Evolutionary conservation across 2,329 filamentous ascomycete species (phyloP).

Genomic region (Capronia epimyces): DNA sequence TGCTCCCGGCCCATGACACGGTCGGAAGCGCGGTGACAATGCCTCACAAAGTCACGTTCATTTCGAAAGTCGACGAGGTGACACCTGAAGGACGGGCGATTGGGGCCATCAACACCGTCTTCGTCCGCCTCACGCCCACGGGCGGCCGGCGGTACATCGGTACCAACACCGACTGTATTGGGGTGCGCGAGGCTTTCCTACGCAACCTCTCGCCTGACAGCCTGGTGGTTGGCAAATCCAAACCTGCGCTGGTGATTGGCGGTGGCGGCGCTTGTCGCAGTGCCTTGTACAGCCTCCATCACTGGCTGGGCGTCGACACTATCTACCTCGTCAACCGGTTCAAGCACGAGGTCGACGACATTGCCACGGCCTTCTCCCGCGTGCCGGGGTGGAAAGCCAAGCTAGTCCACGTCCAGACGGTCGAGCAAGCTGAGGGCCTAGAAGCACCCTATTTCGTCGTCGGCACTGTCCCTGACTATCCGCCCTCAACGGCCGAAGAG

Average conservation of each 20-base stretch:
- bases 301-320: slow-evolving; percentile 59
- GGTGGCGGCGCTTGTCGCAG: slow-evolving; percentile 69
- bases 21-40: slow-evolving; percentile 70
- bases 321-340: slow-evolving; percentile 76
- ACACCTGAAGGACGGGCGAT: slow-evolving; percentile 66
- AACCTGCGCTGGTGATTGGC: slow-evolving; percentile 65
- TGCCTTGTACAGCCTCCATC: slow-evolving; percentile 67
- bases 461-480: slow-evolving; percentile 67
- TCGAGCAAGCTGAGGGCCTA: slow-evolving; percentile 53
- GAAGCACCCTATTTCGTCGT: slow-evolving; percentile 62
- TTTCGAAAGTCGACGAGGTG: slow-evolving; percentile 64
- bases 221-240: slow-evolving; percentile 47
- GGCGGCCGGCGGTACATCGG: slow-evolving; percentile 56
- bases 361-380: slow-evolving; percentile 56
- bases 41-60: slow-evolving; percentile 74
- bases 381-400: slow-evolving; percentile 54
- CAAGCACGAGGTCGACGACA: slow-evolving; percentile 57
- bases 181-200: slow-evolving; percentile 65
- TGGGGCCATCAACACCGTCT: slow-evolving; percentile 74
- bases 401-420: slow-evolving; percentile 56
- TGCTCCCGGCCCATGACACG: slow-evolving; percentile 35
- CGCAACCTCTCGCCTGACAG: slow-evolving; percentile 41
- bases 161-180: slow-evolving; percentile 74
- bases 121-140: slow-evolving; percentile 46
- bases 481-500: slow-evolving; percentile 57